Percentiles rank a stretch among this genome's conserved stretches.
These are phyloP conservation scores for Ceratocystis albifundus DNA, from an alignment of 2,329 filamentous ascomycete species.

Conservation along the genomic window DNA sequence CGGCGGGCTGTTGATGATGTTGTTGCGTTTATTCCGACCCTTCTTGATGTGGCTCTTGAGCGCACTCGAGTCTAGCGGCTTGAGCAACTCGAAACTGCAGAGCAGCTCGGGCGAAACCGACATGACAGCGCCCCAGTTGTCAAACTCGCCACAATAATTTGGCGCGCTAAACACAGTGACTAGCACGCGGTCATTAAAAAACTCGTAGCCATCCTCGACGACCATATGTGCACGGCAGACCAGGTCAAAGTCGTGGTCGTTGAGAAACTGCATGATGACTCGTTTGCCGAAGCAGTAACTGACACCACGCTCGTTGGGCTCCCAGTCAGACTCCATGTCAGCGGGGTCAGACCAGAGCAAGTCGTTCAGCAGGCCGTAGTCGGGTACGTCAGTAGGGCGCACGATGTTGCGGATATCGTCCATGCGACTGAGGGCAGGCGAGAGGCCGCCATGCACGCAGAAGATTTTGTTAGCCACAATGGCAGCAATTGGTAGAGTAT, in stretches of 20 bases:
- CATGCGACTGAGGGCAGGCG: constrained; percentile 88
- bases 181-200: constrained; percentile 87
- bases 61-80: constrained; percentile 88
- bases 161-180: constrained; percentile 97
- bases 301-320: constrained; percentile 90
- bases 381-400: constrained; percentile 89
- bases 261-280: constrained; percentile 91
- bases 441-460: constrained; percentile 89
- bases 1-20: constrained; percentile 79
- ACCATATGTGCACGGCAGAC: constrained; percentile 99
- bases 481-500: constrained; percentile 86
- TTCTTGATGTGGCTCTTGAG: constrained; percentile 99
- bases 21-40: constrained; percentile 84
- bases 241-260: constrained; percentile 89
- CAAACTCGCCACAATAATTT: constrained; percentile 97
- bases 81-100: constrained; percentile 93
- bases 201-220: constrained; percentile 97
- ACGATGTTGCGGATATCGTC: constrained; percentile 96
- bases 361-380: constrained; percentile 91
- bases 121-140: constrained; percentile 99
- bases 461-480: constrained; percentile 97
- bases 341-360: constrained; percentile 94
- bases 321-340: constrained; percentile 97
- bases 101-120: constrained; percentile 86
- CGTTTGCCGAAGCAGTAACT: constrained; percentile 98